phyloP scores from a whole-genome alignment of 2,329 filamentous ascomycete genomes.

The Neocucurbitaria cava region DNA sequence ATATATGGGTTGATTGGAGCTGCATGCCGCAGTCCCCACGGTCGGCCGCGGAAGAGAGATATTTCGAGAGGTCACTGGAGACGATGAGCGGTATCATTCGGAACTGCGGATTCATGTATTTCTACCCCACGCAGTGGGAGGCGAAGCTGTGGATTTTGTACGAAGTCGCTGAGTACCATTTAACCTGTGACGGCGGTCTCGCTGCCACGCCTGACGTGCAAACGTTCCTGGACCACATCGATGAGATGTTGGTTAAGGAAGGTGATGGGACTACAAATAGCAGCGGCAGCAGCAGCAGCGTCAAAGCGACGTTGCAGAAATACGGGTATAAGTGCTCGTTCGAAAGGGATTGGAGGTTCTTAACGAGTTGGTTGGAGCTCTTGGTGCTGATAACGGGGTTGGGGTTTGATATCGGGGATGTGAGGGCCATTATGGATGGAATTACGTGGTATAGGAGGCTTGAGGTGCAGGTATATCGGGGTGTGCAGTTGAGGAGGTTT shows the following conservation, averaged over 20 bases:
- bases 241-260: neutral
- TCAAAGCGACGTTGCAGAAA: neutral
- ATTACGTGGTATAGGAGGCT: neutral
- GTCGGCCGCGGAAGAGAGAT: slow-evolving; percentile 16
- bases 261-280: too few relatives aligned
- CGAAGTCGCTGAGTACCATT: slow-evolving; percentile 16
- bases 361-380: neutral
- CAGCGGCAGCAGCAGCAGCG: neutral
- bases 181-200: slow-evolving; percentile 7
- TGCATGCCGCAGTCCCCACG: slow-evolving; percentile 34
- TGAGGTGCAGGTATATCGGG: neutral
- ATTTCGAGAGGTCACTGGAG: slow-evolving; percentile 24
- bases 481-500: neutral
- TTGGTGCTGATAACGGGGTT: neutral
- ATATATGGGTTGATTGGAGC: slow-evolving; percentile 37
- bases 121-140: slow-evolving; percentile 28
- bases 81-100: slow-evolving; percentile 32
- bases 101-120: slow-evolving; percentile 31
- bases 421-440: neutral
- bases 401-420: neutral
- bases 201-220: neutral
- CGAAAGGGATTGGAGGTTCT: neutral
- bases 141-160: slow-evolving; percentile 35
- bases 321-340: neutral
- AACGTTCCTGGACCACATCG: neutral